Evolutionary conservation across 768 basidiomycete species (phyloP).

Genomic region (Chalciporus pseudorubinellus): DNA sequence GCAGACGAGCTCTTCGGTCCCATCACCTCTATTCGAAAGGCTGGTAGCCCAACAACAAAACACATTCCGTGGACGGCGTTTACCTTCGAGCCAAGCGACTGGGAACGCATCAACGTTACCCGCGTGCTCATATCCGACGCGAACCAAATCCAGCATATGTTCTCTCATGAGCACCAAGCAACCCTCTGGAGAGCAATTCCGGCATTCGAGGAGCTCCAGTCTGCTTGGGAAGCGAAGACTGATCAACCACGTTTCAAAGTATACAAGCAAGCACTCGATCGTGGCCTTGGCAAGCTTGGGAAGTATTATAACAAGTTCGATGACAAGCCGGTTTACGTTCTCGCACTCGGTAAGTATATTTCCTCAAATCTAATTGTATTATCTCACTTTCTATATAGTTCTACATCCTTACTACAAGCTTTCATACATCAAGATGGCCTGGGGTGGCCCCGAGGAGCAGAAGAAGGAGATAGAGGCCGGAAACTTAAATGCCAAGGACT

Average conservation of each 20-base stretch:
- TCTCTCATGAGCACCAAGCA: conserved; percentile 23
- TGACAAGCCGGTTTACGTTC: conserved; percentile 14
- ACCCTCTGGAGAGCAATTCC: conserved; percentile 30
- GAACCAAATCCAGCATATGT: conserved; percentile 26
- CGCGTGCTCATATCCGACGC: conserved; percentile 19
- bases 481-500: conserved; percentile 13
- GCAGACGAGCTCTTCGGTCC: conserved; percentile 30
- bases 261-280: conserved; percentile 19
- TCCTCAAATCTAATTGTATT: background rate
- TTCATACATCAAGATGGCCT: conserved; percentile 20
- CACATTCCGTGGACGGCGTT: conserved; percentile 30
- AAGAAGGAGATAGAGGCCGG: background rate
- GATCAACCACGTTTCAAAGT: background rate
- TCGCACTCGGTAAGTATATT: conserved; percentile 23
- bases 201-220: conserved; percentile 26
- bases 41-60: conserved; percentile 13
- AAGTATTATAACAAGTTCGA: conserved; percentile 23
- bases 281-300: conserved; percentile 23
- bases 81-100: conserved; percentile 18
- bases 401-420: conserved; percentile 36
- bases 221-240: conserved; percentile 30
- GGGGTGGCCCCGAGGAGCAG: conserved; percentile 31
- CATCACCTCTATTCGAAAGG: conserved; percentile 26
- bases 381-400: conserved; percentile 14
- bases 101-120: conserved; percentile 17